Evolutionary conservation across 257 asterid species (phyloP), one percentile per base, ranked within the genome.

Genomic region (Ajuga chamaepitys): DNA sequence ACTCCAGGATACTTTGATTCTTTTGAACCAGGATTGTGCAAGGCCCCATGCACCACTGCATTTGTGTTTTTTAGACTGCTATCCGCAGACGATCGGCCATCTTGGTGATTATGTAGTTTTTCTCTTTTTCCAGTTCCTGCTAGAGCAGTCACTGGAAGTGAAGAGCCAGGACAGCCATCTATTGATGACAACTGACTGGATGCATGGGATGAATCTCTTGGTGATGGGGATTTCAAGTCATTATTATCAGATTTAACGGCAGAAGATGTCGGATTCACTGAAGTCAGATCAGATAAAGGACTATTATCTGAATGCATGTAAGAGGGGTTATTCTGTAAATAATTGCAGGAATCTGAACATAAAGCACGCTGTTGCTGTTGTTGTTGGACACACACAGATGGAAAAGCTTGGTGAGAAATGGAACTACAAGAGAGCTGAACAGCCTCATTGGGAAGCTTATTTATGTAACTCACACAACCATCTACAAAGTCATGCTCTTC

Each of bases 181-280:
- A 69, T 51, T 14, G 82, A 73, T 58, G 63, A 77, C 63, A 80
- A 74, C 66, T 75, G 83, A 72, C 58, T 71, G 53, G 86, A 80
- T 37, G 81, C 72, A 73, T 75, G 65, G 16, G 86, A 67, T 13
- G 78, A 74, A 66, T 82, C 85, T 67, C 80, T 85, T 1, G 83
- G 76, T 17, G 89, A 79, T 70, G 54, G 71, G 51, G 79, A 78
- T 22, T 76, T 62, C 64, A 80, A 62, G 66, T 75, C 78, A 35
- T 68, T 70, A 55, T 67, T 77, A 76, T 85, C 88, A 16, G 80
- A 68, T 75, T 80, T 91, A 58, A 84, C 67, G 58, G 68, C 63
- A 74, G 86, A 74, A 9, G 70, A 42, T 44, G 77, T 62, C 11
- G 75, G 77, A 65, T 77, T 80, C 25, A 66, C 73, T 12, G 85